Conservation (phyloP, 768 basidiomycete species). For the Pleurotus pulmonarius region DNA sequence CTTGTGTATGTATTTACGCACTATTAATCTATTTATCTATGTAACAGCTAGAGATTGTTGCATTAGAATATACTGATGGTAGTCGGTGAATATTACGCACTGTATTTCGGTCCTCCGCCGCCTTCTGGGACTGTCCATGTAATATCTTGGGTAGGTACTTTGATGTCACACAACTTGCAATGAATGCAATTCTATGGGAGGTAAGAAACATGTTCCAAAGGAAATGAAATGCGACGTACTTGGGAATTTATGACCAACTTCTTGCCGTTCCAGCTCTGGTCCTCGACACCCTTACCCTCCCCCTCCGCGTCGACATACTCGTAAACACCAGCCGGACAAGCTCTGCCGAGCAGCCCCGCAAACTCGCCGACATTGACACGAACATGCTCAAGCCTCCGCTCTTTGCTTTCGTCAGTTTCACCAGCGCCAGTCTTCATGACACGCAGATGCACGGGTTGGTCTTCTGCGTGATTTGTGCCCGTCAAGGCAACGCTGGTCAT, state of each 20-base stretch:
- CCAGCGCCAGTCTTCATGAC: conserved; percentile 40
- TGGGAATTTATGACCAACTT: conserved; percentile 96
- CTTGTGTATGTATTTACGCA: too few species aligned
- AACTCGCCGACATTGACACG: conserved; percentile 71
- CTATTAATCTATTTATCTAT: conserved; percentile 2
- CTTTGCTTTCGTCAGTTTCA: conserved; percentile 35
- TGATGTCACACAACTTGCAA: conserved; percentile 95
- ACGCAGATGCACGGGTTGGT: conserved; percentile 87
- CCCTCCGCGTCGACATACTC: conserved; percentile 72
- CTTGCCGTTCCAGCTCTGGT: conserved; percentile 60
- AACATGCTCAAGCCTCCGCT: conserved; percentile 62
- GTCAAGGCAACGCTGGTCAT: conserved; percentile 88
- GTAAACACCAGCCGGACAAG: conserved; percentile 95
- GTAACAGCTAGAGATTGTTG: conserved; percentile 4
- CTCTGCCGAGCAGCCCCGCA: conserved; percentile 83
- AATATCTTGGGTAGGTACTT: conserved; percentile 95
- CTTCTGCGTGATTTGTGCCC: conserved; percentile 95
- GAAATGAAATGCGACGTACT: conserved; percentile 37
- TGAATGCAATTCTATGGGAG: conserved; percentile 76
- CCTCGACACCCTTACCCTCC: conserved; percentile 19
- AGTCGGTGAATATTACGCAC: conserved; percentile 51
- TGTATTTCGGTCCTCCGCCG: conserved; percentile 94
- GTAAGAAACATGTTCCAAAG: conserved; percentile 17
- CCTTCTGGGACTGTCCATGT: conserved; percentile 97
- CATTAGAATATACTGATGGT: background rate